phyloP scores from a whole-genome alignment of 2,329 filamentous ascomycete genomes.

The Mariannaea sp. region DNA sequence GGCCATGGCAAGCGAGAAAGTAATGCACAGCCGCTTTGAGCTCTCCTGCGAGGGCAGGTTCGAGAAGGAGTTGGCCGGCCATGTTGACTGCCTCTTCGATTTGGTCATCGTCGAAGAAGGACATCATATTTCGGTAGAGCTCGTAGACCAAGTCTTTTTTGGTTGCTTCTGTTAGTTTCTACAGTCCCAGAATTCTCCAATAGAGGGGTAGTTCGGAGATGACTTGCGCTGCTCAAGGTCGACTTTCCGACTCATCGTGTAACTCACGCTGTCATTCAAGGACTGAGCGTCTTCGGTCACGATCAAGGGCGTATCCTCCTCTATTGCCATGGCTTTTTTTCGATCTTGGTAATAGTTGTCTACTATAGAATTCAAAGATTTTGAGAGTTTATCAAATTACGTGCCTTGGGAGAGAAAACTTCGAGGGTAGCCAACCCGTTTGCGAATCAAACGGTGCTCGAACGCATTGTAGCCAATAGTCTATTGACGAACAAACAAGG shows the following conservation, averaged over 20 bases:
- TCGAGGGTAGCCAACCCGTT: too few species aligned
- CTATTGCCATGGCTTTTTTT: too few species aligned
- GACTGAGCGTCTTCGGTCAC: too few species aligned
- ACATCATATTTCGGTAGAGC: not conserved
- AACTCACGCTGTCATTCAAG: not conserved
- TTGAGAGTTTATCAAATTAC: too few species aligned
- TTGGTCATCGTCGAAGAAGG: not conserved
- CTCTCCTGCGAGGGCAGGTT: not conserved
- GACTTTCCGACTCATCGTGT: not conserved
- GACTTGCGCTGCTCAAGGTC: not conserved
- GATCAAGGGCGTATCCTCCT: too few species aligned
- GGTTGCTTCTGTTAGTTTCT: not conserved
- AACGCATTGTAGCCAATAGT: too few species aligned
- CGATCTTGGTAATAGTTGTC: too few species aligned
- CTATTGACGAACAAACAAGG: too few species aligned
- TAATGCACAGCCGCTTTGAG: not conserved
- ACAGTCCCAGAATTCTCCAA: too few species aligned
- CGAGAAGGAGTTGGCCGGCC: not conserved
- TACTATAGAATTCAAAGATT: too few species aligned
- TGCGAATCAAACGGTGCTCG: too few species aligned
- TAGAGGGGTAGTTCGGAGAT: not conserved
- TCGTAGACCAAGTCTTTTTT: not conserved
- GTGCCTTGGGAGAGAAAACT: too few species aligned
- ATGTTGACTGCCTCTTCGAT: not conserved
- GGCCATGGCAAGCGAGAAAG: not conserved